Evolutionary conservation across 2,329 filamentous ascomycete genomes (phyloP).

Genomic region (Xylariaceae sp.): DNA sequence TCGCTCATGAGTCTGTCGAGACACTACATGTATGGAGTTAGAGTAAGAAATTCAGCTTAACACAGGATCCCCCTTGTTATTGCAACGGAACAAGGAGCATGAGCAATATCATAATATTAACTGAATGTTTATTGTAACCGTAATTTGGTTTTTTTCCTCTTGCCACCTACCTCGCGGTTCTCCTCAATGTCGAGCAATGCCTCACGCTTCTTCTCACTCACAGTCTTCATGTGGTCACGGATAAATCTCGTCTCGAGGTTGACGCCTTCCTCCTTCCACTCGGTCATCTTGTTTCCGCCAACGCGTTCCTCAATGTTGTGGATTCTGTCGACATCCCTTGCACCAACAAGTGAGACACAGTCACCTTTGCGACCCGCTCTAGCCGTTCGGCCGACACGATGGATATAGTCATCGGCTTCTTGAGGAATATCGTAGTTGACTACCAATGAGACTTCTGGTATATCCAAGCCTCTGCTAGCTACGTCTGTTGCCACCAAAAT

Average conservation of each 20-base stretch:
- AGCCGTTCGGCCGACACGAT: slow-evolving; percentile 91
- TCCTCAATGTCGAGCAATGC: slow-evolving; percentile 89
- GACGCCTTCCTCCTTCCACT: slow-evolving; percentile 86
- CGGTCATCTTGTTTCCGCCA: slow-evolving; percentile 68
- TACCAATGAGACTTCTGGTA: slow-evolving; percentile 85
- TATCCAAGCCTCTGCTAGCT: slow-evolving; percentile 89
- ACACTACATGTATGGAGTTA: too few relatives aligned
- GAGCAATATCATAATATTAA: too few relatives aligned
- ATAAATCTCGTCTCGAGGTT: slow-evolving; percentile 90
- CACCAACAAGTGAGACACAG: slow-evolving; percentile 83
- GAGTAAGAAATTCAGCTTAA: too few relatives aligned
- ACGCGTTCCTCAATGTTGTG: slow-evolving; percentile 85
- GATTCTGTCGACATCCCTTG: slow-evolving; percentile 89
- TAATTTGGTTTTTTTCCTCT: slow-evolving; percentile 64
- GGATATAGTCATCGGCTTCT: slow-evolving; percentile 97
- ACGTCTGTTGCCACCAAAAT: slow-evolving; percentile 95
- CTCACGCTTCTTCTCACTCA: slow-evolving; percentile 94
- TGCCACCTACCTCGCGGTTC: slow-evolving; percentile 86
- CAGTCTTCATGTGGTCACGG: slow-evolving; percentile 79
- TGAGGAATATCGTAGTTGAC: slow-evolving; percentile 94
- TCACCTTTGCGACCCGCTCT: slow-evolving; percentile 83
- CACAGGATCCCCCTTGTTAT: too few relatives aligned
- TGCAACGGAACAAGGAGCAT: too few relatives aligned
- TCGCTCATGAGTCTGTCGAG: too few relatives aligned
- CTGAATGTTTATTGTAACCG: slow-evolving; percentile 25